Conservation (phyloP, 306 rosid species). For the Lathyrus tuberosus region DNA sequence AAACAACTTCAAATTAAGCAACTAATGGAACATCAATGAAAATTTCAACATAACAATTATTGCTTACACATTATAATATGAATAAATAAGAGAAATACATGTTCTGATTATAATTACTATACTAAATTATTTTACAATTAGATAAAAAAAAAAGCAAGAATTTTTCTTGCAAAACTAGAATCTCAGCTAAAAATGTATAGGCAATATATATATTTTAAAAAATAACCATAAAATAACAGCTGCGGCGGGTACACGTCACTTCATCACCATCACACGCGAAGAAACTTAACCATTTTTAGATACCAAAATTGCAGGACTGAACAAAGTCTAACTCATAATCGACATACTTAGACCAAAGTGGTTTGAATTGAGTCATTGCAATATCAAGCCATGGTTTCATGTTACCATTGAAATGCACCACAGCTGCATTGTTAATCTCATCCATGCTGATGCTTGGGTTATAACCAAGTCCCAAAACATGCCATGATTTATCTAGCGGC, state of each 20-base stretch:
- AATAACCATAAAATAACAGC: constrained; percentile 31
- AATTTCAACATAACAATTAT: constrained; percentile 42
- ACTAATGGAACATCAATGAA: constrained; percentile 16
- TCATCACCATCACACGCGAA: constrained; percentile 36
- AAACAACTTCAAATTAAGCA: constrained; percentile 24
- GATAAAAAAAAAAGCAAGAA: constrained; percentile 46
- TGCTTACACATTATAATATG: constrained; percentile 41
- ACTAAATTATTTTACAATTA: constrained; percentile 61
- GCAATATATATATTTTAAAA: constrained; percentile 37
- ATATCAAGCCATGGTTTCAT: constrained; percentile 96
- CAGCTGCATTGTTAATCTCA: constrained; percentile 80
- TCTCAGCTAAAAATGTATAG: constrained; percentile 44
- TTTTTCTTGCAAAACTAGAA: constrained; percentile 44
- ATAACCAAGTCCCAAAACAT: constrained; percentile 86
- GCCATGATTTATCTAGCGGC: constrained; percentile 90
- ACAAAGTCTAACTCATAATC: constrained; percentile 76
- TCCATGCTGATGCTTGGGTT: constrained; percentile 86
- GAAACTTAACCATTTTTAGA: constrained; percentile 44
- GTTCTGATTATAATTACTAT: constrained; percentile 46
- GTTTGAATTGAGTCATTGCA: constrained; percentile 78
- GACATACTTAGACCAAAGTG: constrained; percentile 85
- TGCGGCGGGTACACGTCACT: constrained; percentile 38
- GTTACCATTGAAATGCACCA: constrained; percentile 86
- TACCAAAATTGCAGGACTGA: constrained; percentile 87
- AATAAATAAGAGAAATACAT: constrained; percentile 38